Conservation (phyloP, 139 green algal genomes). For the Chlorella sp. region DNA sequence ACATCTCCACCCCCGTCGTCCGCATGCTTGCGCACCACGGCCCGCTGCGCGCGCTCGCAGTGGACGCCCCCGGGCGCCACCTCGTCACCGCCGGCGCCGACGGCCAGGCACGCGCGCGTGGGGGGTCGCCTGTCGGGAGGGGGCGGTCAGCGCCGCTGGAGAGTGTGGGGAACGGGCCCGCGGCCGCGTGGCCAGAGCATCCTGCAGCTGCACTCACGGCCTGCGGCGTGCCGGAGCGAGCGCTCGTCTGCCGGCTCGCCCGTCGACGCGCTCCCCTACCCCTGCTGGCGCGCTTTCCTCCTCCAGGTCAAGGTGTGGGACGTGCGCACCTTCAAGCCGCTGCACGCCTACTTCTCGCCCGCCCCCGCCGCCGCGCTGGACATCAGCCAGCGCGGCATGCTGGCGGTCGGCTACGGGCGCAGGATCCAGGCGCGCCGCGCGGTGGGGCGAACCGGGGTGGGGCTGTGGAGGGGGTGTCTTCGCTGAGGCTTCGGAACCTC, state of each 20-base stretch:
- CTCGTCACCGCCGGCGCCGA: constrained; percentile 91
- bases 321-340: constrained; percentile 77
- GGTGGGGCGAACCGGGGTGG: neutral
- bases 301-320: constrained; percentile 89
- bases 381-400: constrained; percentile 92
- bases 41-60: constrained; percentile 71
- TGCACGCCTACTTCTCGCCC: constrained; percentile 91
- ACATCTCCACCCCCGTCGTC: constrained; percentile 81
- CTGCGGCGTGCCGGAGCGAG: too few species aligned
- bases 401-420: constrained; percentile 82
- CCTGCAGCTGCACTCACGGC: too few species aligned
- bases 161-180: too few species aligned
- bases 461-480: neutral
- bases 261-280: too few species aligned
- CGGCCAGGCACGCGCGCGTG: constrained; percentile 57
- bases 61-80: constrained; percentile 76
- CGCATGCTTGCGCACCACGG: constrained; percentile 94
- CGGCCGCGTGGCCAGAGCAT: too few species aligned
- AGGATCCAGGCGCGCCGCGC: constrained; percentile 61
- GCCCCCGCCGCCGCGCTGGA: constrained; percentile 70
- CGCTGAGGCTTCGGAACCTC: neutral
- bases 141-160: too few species aligned
- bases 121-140: too few species aligned
- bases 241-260: too few species aligned
- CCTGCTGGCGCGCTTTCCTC: neutral